phyloP scores from a whole-genome alignment of 2,329 filamentous ascomycete genomes.

The Onygenales sp. region DNA sequence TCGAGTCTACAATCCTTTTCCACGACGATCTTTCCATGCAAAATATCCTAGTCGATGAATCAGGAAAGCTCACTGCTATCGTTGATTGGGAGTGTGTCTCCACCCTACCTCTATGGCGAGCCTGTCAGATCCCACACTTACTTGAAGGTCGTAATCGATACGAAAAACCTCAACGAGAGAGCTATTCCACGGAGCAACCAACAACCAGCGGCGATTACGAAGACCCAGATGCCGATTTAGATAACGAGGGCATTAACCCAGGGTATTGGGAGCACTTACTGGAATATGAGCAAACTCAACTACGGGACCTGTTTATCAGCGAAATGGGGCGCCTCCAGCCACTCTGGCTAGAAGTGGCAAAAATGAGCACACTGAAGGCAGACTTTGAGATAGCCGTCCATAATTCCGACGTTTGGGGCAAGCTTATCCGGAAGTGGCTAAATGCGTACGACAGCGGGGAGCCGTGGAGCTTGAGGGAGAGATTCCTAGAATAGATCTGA shows the following conservation, averaged over 20 bases:
- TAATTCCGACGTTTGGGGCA: not conserved
- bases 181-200: not conserved
- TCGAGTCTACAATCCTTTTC: conserved; percentile 26
- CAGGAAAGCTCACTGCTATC: conserved; percentile 27
- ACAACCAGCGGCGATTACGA: not conserved
- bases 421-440: not conserved
- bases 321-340: conserved; percentile 5
- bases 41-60: conserved; percentile 34
- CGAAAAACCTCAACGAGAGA: not conserved
- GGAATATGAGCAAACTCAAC: conserved; percentile 6
- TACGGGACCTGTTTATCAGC: conserved; percentile 5
- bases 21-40: conserved; percentile 29
- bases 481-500: not conserved
- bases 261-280: conserved; percentile 7
- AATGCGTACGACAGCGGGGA: not conserved
- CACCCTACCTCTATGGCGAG: conserved; percentile 31
- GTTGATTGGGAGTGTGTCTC: conserved; percentile 39
- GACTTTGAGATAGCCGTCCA: conserved; percentile 6
- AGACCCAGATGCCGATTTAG: not conserved
- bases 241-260: conserved; percentile 2
- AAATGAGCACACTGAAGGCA: not conserved
- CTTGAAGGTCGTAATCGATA: conserved; percentile 12
- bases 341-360: conserved; percentile 3
- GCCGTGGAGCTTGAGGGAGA: not conserved
- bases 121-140: conserved; percentile 26